phyloP scores from a whole-genome alignment of 2,329 filamentous ascomycete species.

The Fusarium duplospermum region DNA sequence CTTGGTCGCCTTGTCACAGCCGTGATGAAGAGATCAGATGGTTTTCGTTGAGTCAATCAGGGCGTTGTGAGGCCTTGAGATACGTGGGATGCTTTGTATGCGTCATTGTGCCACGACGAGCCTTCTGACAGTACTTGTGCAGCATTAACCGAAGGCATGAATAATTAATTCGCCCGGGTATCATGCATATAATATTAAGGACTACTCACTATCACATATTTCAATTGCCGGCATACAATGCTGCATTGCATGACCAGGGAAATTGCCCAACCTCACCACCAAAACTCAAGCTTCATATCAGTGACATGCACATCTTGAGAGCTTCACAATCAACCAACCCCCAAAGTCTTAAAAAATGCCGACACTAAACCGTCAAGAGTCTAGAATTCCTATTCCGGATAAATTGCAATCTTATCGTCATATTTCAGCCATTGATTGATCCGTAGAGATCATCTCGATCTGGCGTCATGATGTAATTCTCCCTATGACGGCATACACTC shows the following conservation, averaged over 20 bases:
- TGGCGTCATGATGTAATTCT: slow-evolving; percentile 42
- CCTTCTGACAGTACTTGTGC: background rate
- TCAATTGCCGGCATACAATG: background rate
- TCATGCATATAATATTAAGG: background rate
- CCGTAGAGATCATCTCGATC: slow-evolving; percentile 31
- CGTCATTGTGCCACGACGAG: background rate
- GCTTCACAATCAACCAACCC: slow-evolving; percentile 12
- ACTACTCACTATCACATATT: background rate
- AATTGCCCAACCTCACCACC: background rate
- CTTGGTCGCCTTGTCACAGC: background rate
- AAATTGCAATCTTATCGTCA: background rate
- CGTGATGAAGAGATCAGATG: background rate
- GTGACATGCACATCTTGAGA: background rate
- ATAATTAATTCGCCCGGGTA: background rate
- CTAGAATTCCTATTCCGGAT: background rate
- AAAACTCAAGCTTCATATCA: background rate
- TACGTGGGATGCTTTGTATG: background rate
- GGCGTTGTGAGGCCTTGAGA: background rate
- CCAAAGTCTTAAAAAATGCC: slow-evolving; percentile 16
- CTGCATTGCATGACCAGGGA: background rate
- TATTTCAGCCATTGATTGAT: background rate
- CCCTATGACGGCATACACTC: slow-evolving; percentile 43
- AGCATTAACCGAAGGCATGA: background rate
- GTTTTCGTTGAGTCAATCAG: background rate
- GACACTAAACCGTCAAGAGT: background rate